These are phyloP conservation scores for Fusarium equiseti DNA, from an alignment of 2,329 filamentous ascomycete genomes.

Conservation along the genomic window DNA sequence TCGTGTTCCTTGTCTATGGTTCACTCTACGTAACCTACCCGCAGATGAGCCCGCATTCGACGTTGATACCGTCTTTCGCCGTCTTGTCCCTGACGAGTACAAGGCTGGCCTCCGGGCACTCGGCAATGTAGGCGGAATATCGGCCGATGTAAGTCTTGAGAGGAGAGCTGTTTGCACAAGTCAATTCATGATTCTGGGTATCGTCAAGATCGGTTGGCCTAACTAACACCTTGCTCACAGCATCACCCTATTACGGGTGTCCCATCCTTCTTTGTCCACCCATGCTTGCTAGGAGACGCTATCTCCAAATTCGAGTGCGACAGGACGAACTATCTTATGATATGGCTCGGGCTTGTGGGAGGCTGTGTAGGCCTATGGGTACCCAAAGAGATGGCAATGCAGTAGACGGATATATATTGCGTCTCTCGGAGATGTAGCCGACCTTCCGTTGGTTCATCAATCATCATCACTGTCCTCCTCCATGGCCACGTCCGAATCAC, in stretches of 20 bases:
- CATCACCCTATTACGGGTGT: constrained; percentile 85
- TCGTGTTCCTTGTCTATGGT: constrained; percentile 80
- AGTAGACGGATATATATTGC: constrained; percentile 42
- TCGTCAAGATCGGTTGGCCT: constrained; percentile 50
- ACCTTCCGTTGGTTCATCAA: constrained; percentile 50
- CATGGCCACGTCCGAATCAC: constrained; percentile 76
- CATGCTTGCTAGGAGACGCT: constrained; percentile 87
- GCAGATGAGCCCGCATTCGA: constrained; percentile 68
- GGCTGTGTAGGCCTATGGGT: constrained; percentile 82
- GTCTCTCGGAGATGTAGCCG: constrained; percentile 35
- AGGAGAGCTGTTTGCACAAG: constrained; percentile 46
- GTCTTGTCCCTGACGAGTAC: constrained; percentile 75
- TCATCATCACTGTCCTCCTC: constrained; percentile 82
- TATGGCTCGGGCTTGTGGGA: constrained; percentile 92
- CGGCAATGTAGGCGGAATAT: constrained; percentile 79
- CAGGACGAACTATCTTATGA: constrained; percentile 79
- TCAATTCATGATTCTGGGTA: constrained; percentile 49
- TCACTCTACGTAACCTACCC: constrained; percentile 71
- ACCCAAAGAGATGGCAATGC: constrained; percentile 73
- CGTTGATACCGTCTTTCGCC: constrained; percentile 77
- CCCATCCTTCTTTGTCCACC: constrained; percentile 91
- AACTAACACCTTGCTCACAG: constrained; percentile 63
- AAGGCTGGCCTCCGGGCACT: constrained; percentile 69
- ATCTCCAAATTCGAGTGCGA: constrained; percentile 75
- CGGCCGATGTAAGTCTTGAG: constrained; percentile 74